phyloP scores from a whole-genome alignment of 78 protist species.

The Goniomonas avonlea region DNA sequence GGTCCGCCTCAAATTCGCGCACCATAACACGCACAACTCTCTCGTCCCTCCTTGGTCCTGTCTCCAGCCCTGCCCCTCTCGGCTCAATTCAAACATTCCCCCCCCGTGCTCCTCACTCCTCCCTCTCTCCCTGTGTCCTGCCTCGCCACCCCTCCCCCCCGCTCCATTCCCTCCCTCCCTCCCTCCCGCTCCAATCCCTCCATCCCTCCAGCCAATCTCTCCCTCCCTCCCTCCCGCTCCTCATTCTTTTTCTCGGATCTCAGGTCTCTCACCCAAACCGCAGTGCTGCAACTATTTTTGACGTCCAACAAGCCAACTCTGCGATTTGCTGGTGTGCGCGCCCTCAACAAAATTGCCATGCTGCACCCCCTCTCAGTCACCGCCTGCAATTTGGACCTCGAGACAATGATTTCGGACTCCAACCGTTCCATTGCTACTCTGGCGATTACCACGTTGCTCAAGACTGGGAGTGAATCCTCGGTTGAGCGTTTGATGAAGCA shows the following conservation, averaged over 20 bases:
- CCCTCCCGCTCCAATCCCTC: too few relatives aligned
- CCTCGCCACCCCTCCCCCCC: too few relatives aligned
- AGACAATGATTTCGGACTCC: constrained; percentile 79
- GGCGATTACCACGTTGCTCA: constrained; percentile 94
- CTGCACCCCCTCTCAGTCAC: constrained; percentile 68
- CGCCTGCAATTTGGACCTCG: constrained; percentile 84
- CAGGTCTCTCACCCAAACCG: too few relatives aligned
- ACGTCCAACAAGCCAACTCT: constrained; percentile 72
- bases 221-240: not conserved
- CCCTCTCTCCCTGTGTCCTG: too few relatives aligned
- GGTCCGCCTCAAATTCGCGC: too few relatives aligned
- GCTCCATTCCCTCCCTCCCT: too few relatives aligned
- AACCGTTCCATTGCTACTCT: constrained; percentile 92
- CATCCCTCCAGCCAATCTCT: too few relatives aligned
- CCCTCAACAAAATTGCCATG: constrained; percentile 68
- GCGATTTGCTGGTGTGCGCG: constrained; percentile 89
- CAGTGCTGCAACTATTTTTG: constrained; percentile 82
- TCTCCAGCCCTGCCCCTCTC: too few relatives aligned
- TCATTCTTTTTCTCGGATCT: too few relatives aligned
- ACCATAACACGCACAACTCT: too few relatives aligned
- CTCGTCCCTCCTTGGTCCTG: not conserved
- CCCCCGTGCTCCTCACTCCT: too few relatives aligned
- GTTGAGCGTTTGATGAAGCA: constrained; percentile 92
- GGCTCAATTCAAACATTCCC: too few relatives aligned
- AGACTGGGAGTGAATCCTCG: constrained; percentile 73